Conservation (phyloP, 2,329 filamentous ascomycete genomes). For the Mycocentrospora acerina region DNA sequence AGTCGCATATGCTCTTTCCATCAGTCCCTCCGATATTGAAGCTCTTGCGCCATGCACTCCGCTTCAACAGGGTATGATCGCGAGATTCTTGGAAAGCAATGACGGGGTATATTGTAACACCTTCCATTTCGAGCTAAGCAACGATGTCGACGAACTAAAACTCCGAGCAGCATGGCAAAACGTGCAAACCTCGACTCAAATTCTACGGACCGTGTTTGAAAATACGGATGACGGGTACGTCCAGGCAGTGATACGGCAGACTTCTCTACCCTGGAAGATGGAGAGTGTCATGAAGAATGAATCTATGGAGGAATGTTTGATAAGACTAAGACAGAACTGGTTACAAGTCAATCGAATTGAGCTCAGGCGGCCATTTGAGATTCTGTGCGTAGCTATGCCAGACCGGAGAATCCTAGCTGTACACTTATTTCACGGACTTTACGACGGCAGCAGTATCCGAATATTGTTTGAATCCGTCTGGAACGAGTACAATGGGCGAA, state of each 20-base stretch:
- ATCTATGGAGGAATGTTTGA: slow-evolving; percentile 25
- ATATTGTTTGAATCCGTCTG: slow-evolving; percentile 64
- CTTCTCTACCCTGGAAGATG: slow-evolving; percentile 17
- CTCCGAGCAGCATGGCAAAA: slow-evolving; percentile 61
- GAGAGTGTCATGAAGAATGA: slow-evolving; percentile 26
- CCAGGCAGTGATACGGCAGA: slow-evolving; percentile 64
- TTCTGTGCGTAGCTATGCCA: slow-evolving; percentile 46
- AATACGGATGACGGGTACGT: slow-evolving; percentile 73
- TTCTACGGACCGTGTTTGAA: slow-evolving; percentile 73
- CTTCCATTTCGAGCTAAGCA: slow-evolving; percentile 63
- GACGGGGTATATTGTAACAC: slow-evolving; percentile 72
- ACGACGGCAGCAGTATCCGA: slow-evolving; percentile 78
- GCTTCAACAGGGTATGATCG: slow-evolving; percentile 83
- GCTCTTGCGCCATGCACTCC: slow-evolving; percentile 80
- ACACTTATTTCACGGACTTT: slow-evolving; percentile 81
- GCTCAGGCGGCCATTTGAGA: slow-evolving; percentile 55
- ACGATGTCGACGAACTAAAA: slow-evolving; percentile 46
- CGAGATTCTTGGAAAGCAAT: slow-evolving; percentile 62
- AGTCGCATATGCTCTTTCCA: slow-evolving; percentile 55
- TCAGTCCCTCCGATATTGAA: slow-evolving; percentile 61
- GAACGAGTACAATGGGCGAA: slow-evolving; percentile 49
- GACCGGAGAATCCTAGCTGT: slow-evolving; percentile 54
- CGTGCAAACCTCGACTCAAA: slow-evolving; percentile 56
- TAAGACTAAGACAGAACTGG: slow-evolving; percentile 54
- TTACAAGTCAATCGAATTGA: slow-evolving; percentile 53